Percentiles rank a stretch among this genome's conserved stretches.
These are phyloP conservation scores for Fusarium acutatum DNA, from an alignment of 2,329 filamentous ascomycete genomes.

Conservation along the genomic window DNA sequence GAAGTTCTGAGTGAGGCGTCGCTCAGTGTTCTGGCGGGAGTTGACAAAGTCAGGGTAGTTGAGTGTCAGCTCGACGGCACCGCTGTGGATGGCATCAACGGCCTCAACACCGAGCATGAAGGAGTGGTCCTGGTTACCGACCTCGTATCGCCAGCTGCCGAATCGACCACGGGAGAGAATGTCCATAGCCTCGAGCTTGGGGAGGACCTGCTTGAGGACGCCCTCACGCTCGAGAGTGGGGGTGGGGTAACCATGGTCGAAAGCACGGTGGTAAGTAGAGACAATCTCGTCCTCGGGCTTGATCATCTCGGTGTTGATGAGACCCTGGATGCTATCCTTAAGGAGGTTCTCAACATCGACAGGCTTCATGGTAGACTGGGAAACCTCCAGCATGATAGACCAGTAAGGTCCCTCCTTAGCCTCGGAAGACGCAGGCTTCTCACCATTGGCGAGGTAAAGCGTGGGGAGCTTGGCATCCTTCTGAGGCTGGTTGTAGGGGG, in stretches of 20 bases:
- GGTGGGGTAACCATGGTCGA: constrained; percentile 98
- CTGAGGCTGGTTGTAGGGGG: constrained; percentile 94
- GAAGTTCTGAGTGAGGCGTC: constrained; percentile 56
- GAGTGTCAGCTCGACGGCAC: constrained; percentile 88
- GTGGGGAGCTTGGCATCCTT: constrained; percentile 86
- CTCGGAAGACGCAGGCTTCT: constrained; percentile 76
- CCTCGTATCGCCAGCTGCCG: constrained; percentile 97
- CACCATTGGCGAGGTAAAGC: constrained; percentile 84
- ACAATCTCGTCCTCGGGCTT: constrained; percentile 91
- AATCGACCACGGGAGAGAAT: constrained; percentile 97
- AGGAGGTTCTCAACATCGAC: constrained; percentile 87
- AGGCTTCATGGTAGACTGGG: constrained; percentile 94
- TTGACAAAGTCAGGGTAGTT: constrained; percentile 99
- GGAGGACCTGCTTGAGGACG: constrained; percentile 89
- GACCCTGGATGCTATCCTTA: constrained; percentile 91
- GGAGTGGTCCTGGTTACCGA: constrained; percentile 95
- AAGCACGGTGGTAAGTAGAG: constrained; percentile 96
- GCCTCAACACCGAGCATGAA: constrained; percentile 98
- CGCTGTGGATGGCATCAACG: constrained; percentile 88
- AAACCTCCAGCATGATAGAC: constrained; percentile 99
- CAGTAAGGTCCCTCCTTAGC: constrained; percentile 94
- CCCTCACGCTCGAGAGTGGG: constrained; percentile 94
- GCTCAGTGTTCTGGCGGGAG: constrained; percentile 67
- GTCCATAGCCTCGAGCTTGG: constrained; percentile 87
- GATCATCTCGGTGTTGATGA: constrained; percentile 98